Evolutionary conservation across 2,329 filamentous ascomycete species (phyloP).

Genomic region (Fusarium papillatum): DNA sequence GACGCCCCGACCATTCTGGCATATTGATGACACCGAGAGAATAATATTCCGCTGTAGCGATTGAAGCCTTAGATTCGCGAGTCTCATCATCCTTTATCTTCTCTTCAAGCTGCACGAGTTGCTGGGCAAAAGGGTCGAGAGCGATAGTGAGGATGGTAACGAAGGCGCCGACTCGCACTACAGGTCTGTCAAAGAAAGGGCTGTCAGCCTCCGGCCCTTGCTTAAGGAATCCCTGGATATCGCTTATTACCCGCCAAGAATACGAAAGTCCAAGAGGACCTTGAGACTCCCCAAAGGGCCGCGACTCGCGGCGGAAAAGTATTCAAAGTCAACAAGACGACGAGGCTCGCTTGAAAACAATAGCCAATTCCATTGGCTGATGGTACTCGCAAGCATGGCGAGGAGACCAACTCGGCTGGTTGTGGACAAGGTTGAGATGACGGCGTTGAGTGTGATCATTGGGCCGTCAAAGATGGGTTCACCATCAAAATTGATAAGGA

Average conservation of each 20-base stretch:
- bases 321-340: slow-evolving; percentile 29
- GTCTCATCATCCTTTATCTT: not conserved
- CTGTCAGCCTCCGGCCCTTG: not conserved
- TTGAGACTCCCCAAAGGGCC: slow-evolving; percentile 25
- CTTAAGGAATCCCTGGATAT: too few species aligned
- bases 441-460: slow-evolving; percentile 24
- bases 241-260: slow-evolving; percentile 18
- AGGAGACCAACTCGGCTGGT: slow-evolving; percentile 19
- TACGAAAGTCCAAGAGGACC: slow-evolving; percentile 5
- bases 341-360: slow-evolving; percentile 19
- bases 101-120: slow-evolving; percentile 22
- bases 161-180: slow-evolving; percentile 27
- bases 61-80: not conserved
- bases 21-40: not conserved
- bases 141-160: slow-evolving; percentile 28
- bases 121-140: slow-evolving; percentile 31
- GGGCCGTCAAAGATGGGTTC: slow-evolving; percentile 25
- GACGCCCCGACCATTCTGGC: not conserved
- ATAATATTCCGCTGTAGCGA: not conserved
- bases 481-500: slow-evolving; percentile 19
- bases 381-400: slow-evolving; percentile 17
- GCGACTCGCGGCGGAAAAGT: slow-evolving; percentile 24
- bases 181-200: not conserved
- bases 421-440: slow-evolving; percentile 28
- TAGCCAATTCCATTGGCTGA: slow-evolving; percentile 32